Evolutionary conservation across 208 protist genomes (phyloP).

Genomic region (Trypanosoma congolense): DNA sequence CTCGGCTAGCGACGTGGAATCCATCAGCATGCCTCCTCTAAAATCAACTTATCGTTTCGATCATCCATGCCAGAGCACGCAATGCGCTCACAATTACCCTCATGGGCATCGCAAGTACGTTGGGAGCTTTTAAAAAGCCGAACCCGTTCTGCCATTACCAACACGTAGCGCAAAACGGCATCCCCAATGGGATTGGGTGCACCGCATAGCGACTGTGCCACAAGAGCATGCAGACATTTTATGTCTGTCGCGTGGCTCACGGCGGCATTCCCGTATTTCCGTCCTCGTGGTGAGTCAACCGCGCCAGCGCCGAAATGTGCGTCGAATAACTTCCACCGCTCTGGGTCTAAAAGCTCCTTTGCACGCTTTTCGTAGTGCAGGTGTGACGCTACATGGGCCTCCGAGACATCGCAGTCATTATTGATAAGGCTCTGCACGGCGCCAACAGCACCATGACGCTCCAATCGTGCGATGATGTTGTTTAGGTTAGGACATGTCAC

Average conservation of each 20-base stretch:
- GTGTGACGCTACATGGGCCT: constrained; percentile 57
- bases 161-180: constrained; percentile 52
- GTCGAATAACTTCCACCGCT: constrained; percentile 69
- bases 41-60: too few species aligned
- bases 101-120: background rate
- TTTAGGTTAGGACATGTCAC: constrained; percentile 81
- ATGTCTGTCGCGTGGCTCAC: constrained; percentile 66
- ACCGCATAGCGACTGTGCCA: constrained; percentile 65
- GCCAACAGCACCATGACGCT: constrained; percentile 55
- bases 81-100: background rate
- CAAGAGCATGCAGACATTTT: constrained; percentile 86
- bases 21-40: too few species aligned
- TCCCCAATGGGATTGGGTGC: constrained; percentile 57
- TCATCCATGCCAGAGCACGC: background rate
- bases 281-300: constrained; percentile 7
- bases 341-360: constrained; percentile 26
- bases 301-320: constrained; percentile 41
- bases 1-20: constrained; percentile 10
- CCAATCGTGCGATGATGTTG: constrained; percentile 63
- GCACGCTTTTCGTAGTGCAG: constrained; percentile 37
- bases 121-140: background rate
- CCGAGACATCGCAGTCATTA: constrained; percentile 15
- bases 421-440: constrained; percentile 25
- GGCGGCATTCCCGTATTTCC: constrained; percentile 79
- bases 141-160: constrained; percentile 27